A percentile compares a stretch with the other conserved stretches of the same genome.
Conservation (phyloP, 352 stramenopile species). For the Thraustochytrium striatum region DNA sequence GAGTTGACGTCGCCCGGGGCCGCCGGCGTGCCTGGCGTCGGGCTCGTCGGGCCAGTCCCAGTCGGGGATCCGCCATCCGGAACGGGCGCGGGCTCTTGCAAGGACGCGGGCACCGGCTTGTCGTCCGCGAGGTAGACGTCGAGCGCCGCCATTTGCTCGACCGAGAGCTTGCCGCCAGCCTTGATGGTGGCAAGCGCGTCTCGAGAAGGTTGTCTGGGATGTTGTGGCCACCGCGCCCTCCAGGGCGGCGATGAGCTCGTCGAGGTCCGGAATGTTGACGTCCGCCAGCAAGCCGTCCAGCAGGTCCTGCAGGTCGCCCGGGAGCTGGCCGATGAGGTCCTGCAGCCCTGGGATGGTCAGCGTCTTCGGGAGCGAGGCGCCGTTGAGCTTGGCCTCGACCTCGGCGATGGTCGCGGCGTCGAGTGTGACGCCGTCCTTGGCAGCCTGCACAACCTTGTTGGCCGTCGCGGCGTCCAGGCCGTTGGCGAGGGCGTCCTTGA, state of each 20-base stretch:
- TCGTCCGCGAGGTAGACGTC: not conserved
- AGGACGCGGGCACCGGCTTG: not conserved
- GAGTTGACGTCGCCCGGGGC: too few species aligned
- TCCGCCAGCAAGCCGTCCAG: not conserved
- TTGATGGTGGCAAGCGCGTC: not conserved
- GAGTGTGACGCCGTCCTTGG: not conserved
- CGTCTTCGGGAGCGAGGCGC: not conserved
- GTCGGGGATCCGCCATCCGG: too few species aligned
- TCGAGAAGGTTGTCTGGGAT: not conserved
- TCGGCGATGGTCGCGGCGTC: not conserved
- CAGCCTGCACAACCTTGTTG: not conserved
- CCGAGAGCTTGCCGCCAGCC: not conserved
- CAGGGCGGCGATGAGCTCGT: not conserved
- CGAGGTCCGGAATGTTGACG: not conserved
- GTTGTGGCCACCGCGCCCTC: not conserved
- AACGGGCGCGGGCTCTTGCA: too few species aligned
- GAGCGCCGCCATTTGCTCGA: not conserved
- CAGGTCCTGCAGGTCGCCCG: not conserved
- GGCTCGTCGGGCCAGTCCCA: too few species aligned
- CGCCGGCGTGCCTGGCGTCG: too few species aligned
- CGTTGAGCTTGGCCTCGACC: not conserved
- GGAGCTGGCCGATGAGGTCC: not conserved
- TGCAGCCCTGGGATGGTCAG: not conserved
- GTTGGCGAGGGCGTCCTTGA: not conserved
- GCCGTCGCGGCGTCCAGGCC: not conserved